These are phyloP conservation scores for Exophiala sp. DNA, from an alignment of 2,329 filamentous ascomycete genomes.

Conservation along the genomic window DNA sequence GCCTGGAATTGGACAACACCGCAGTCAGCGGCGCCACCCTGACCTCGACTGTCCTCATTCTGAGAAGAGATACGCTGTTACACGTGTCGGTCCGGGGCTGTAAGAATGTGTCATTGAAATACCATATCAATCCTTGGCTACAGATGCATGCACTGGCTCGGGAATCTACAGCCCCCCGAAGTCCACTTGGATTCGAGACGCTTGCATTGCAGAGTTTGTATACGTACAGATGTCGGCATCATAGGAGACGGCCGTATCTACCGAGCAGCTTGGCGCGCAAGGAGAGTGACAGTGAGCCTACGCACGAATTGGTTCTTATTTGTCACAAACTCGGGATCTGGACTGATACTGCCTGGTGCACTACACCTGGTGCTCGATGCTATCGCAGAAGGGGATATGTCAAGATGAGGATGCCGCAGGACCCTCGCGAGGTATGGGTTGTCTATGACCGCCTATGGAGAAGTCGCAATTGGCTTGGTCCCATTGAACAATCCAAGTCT, in stretches of 20 bases:
- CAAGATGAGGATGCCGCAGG: constrained; percentile 49
- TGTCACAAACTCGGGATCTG: constrained; percentile 55
- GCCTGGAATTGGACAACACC: constrained; percentile 56
- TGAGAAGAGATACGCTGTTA: constrained; percentile 50
- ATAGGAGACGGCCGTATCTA: constrained; percentile 55
- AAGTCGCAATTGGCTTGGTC: constrained; percentile 53
- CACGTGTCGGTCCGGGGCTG: constrained; percentile 58
- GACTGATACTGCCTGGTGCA: constrained; percentile 58
- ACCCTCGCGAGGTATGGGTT: constrained; percentile 56
- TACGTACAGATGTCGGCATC: constrained; percentile 57
- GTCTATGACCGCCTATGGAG: constrained; percentile 56
- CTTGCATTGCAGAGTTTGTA: constrained; percentile 56
- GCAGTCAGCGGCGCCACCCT: constrained; percentile 54
- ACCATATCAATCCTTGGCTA: constrained; percentile 57
- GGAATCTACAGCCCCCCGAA: constrained; percentile 9
- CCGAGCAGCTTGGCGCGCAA: constrained; percentile 50
- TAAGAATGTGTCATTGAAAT: constrained; percentile 60
- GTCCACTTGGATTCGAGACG: constrained; percentile 37
- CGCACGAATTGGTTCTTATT: constrained; percentile 54
- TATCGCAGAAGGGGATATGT: constrained; percentile 53
- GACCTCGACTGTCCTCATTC: constrained; percentile 49
- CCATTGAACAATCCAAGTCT: constrained; percentile 28
- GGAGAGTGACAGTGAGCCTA: constrained; percentile 56
- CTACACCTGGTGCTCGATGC: constrained; percentile 52
- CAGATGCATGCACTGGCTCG: constrained; percentile 41